phyloP scores from a whole-genome alignment of 1,284 basidiomycete genomes.

The Apiotrichum akiyoshidainum region DNA sequence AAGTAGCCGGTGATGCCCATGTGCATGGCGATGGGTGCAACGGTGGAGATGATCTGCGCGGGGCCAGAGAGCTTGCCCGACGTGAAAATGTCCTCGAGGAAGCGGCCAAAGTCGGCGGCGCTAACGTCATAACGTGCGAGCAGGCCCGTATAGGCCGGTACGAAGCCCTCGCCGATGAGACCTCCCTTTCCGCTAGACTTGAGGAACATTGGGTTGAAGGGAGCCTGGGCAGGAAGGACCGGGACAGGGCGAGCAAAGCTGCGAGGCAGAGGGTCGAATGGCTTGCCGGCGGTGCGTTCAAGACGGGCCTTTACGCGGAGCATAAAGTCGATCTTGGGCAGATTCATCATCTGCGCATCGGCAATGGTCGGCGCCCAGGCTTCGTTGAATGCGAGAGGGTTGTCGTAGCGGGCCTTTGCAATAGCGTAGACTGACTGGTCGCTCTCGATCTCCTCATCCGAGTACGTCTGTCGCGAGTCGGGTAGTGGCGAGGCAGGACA shows the following conservation, averaged over 20 bases:
- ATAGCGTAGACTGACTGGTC: no score
- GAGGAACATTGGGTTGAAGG: slow-evolving; percentile 4
- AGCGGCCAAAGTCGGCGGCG: slow-evolving; percentile 10
- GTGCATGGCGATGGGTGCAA: slow-evolving; percentile 10
- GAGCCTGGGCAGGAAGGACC: background rate
- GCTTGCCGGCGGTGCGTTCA: slow-evolving; percentile 2
- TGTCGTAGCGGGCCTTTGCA: slow-evolving; percentile 4
- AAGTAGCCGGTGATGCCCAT: slow-evolving; percentile 12
- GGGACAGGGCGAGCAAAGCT: background rate
- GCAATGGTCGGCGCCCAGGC: slow-evolving; percentile 4
- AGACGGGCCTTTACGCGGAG: slow-evolving; percentile 11
- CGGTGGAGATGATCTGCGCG: slow-evolving; percentile 4
- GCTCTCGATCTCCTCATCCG: no score
- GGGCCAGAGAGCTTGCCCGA: slow-evolving; percentile 8
- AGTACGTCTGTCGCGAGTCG: no score
- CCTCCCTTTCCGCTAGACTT: background rate
- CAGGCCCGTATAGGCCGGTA: slow-evolving; percentile 3
- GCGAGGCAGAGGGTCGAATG: slow-evolving; percentile 6
- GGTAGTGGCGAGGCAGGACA: no score
- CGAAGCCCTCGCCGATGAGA: slow-evolving; percentile 11
- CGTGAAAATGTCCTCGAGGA: slow-evolving; percentile 12
- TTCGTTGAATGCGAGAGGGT: slow-evolving; percentile 8
- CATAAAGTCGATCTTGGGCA: slow-evolving; percentile 9
- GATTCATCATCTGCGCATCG: background rate
- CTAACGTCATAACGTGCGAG: slow-evolving; percentile 7